Evolutionary conservation across 106 monocot genomes (phyloP).

Genomic region (Phalaenopsis equestris): DNA sequence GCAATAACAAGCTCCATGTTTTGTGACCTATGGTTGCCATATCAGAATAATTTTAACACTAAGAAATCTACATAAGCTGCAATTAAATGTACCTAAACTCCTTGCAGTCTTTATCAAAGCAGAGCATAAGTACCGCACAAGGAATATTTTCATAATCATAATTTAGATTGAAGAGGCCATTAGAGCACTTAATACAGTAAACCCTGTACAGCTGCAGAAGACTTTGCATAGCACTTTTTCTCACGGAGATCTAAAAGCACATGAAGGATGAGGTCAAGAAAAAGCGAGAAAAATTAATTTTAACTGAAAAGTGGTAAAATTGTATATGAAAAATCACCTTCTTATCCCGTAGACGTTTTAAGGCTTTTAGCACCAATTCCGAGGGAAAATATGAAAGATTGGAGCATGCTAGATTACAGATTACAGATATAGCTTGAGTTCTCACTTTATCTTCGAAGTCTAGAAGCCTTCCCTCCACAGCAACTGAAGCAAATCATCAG

Average conservation of each 20-base stretch:
- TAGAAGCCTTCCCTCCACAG: slow-evolving; percentile 66
- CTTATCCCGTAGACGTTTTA: slow-evolving; percentile 76
- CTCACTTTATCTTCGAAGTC: slow-evolving; percentile 95
- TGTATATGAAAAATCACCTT: slow-evolving; percentile 36
- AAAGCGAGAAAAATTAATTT: not conserved
- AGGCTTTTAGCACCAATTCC: slow-evolving; percentile 42
- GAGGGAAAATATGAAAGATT: slow-evolving; percentile 56
- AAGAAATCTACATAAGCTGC: not conserved
- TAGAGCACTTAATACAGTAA: slow-evolving; percentile 67
- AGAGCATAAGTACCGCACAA: slow-evolving; percentile 61
- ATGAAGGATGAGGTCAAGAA: not conserved
- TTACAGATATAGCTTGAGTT: slow-evolving; percentile 57
- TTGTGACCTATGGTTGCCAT: slow-evolving; percentile 46
- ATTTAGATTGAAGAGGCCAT: slow-evolving; percentile 32
- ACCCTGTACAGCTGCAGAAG: slow-evolving; percentile 65
- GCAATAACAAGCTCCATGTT: slow-evolving; percentile 73
- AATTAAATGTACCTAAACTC: slow-evolving; percentile 61
- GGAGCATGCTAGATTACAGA: slow-evolving; percentile 80
- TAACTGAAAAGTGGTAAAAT: not conserved
- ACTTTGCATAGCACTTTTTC: slow-evolving; percentile 60
- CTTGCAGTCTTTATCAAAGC: slow-evolving; percentile 72
- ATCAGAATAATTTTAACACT: not conserved
- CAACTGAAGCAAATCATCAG: slow-evolving; percentile 34
- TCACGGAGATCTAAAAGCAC: slow-evolving; percentile 55
- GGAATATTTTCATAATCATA: slow-evolving; percentile 84